Conservation (phyloP, 2,329 filamentous ascomycete species). For the Ceratocystis variospora region DNA sequence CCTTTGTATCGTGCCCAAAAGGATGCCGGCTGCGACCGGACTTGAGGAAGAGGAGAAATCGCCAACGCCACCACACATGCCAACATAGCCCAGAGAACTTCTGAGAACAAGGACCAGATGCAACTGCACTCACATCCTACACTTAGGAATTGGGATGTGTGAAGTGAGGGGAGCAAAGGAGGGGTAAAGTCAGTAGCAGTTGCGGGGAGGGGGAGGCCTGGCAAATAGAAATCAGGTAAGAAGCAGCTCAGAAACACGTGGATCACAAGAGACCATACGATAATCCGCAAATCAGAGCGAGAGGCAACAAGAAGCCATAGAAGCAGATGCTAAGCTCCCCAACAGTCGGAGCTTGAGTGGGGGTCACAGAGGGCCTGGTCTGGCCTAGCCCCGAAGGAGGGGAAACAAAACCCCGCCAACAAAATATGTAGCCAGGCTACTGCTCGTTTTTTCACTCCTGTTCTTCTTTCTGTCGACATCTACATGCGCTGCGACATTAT, state of each 20-base stretch:
- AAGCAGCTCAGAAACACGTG: neutral
- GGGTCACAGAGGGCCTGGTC: neutral
- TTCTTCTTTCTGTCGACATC: neutral
- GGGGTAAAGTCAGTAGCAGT: neutral
- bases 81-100: neutral
- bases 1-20: neutral
- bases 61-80: neutral
- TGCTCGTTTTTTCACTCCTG: neutral
- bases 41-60: neutral
- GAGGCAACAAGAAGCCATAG: neutral
- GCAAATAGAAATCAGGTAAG: slow-evolving; percentile 2
- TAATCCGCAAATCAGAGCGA: neutral
- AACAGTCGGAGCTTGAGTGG: neutral
- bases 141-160: neutral
- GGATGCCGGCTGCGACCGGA: neutral
- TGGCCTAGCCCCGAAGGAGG: too few relatives aligned
- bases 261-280: neutral
- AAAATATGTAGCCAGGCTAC: neutral
- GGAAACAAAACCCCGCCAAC: neutral
- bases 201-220: neutral
- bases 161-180: neutral
- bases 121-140: neutral
- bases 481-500: neutral
- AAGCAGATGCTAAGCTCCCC: neutral
- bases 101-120: neutral